A percentile compares a stretch with the other conserved stretches of the same genome.
These are phyloP conservation scores for Tarenaya hassleriana DNA, from an alignment of 345 rosid species.

Conservation along the genomic window DNA sequence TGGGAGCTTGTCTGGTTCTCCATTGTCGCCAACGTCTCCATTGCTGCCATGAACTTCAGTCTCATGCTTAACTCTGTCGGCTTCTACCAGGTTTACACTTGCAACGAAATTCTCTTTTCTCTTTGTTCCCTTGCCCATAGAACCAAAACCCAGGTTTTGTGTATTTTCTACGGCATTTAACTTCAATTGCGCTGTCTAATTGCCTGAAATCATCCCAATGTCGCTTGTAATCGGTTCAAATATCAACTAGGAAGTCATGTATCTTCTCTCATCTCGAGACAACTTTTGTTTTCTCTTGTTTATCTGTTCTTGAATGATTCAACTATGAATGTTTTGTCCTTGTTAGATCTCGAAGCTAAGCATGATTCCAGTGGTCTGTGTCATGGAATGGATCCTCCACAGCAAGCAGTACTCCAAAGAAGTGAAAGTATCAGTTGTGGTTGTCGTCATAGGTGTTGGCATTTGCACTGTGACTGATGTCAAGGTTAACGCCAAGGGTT, in stretches of 20 bases:
- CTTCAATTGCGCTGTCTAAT: too few relatives aligned
- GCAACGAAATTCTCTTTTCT: too few relatives aligned
- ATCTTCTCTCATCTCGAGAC: too few relatives aligned
- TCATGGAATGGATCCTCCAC: slow-evolving; percentile 93
- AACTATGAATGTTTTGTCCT: neutral
- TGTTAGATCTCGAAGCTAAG: slow-evolving; percentile 82
- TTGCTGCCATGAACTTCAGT: slow-evolving; percentile 83
- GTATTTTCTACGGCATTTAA: too few relatives aligned
- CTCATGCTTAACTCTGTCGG: slow-evolving; percentile 97
- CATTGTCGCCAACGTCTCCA: slow-evolving; percentile 71
- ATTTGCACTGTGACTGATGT: slow-evolving; percentile 93
- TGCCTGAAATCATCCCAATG: too few relatives aligned
- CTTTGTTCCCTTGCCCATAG: too few relatives aligned
- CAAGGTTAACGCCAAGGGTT: slow-evolving; percentile 83
- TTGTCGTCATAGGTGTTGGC: slow-evolving; percentile 87
- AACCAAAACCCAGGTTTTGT: too few relatives aligned
- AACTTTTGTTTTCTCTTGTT: neutral
- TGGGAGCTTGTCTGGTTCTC: slow-evolving; percentile 98
- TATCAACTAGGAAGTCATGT: too few relatives aligned
- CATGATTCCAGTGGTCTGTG: slow-evolving; percentile 94
- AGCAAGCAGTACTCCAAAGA: slow-evolving; percentile 62
- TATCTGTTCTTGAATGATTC: neutral
- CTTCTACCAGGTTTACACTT: slow-evolving; percentile 71
- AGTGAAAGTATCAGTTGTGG: slow-evolving; percentile 66
- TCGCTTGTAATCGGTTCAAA: too few relatives aligned